Base-by-base conservation (phyloP, 108 stramenopile genomes). In the Pseudonitzschia pungens region DNA sequence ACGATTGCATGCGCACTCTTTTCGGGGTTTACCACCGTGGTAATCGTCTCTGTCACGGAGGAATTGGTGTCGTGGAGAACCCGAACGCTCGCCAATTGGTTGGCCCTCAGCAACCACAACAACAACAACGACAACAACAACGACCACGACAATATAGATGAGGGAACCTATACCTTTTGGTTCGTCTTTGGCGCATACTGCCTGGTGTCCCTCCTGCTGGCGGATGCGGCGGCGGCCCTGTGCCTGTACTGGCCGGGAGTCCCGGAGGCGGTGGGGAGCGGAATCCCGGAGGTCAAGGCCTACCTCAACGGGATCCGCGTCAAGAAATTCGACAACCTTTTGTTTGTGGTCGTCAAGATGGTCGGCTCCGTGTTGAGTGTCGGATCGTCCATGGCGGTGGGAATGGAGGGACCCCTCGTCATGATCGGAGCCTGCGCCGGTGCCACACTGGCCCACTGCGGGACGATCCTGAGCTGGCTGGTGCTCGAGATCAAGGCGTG, bases 381-480 rank as follows among this genome's bases (percentile, higher is more conserved):
- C 1, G 64, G 83, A 0, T 83, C 87, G 12, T 89, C 88, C 7
- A 78, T 93, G 67, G 86, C 87, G 4, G 69, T 93, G 9, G 95
- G 95, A 18, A 90, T 80, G 51, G 95, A 96, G 75, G 95, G 95
- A 20, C 95, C 95, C 33, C 79, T 96, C 56, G 82, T 96, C 48
- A 87, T 88, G 51, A 83, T 91, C 53, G 91, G 92, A 33, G 91
- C 91, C 31, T 84, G 85, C 33, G 71, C 88, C 26, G 93, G 93
- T 24, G 87, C 84, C 18, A 65, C 64, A 18, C 0, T 65, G 0
- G 64, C 64, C 0, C 64, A 65, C 42, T 32, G 32, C 20, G 55
- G 40, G 32, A 31, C 45, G 0, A 40, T n/a, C 9, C 58, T 43
- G 16, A 57, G 41, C 24, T 42, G 14, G 20, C 20, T 60, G 11